phyloP scores from a whole-genome alignment of 2,329 filamentous ascomycete genomes.

The Aureobasidium pullulans region DNA sequence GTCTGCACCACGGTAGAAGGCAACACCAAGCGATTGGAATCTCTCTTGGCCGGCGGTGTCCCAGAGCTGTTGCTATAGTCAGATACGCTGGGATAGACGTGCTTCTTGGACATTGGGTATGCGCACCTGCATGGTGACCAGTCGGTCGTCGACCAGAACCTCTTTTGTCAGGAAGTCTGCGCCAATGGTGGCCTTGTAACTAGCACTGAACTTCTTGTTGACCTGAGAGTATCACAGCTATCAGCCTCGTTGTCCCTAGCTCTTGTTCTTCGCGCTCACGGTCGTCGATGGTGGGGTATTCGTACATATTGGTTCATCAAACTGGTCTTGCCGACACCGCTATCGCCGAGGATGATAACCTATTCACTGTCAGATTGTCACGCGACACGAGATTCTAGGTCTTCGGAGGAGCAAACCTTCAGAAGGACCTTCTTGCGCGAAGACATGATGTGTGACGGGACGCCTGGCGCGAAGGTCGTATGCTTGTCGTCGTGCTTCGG shows the following conservation, averaged over 20 bases:
- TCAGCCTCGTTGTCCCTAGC: slow-evolving; percentile 4
- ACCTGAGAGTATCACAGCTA: slow-evolving; percentile 51
- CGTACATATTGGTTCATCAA: slow-evolving; percentile 99
- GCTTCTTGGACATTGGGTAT: background rate
- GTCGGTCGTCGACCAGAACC: slow-evolving; percentile 90
- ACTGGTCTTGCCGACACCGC: slow-evolving; percentile 97
- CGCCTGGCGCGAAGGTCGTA: background rate
- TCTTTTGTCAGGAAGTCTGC: slow-evolving; percentile 98
- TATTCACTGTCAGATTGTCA: slow-evolving; percentile 33
- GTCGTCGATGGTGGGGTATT: slow-evolving; percentile 14
- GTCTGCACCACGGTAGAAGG: slow-evolving; percentile 95
- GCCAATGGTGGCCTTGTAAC: slow-evolving; percentile 98
- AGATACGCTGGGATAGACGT: background rate
- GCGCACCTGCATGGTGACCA: slow-evolving; percentile 93
- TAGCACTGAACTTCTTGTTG: slow-evolving; percentile 99
- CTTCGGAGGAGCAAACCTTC: slow-evolving; percentile 23
- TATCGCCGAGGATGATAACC: slow-evolving; percentile 99
- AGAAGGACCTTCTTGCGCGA: slow-evolving; percentile 33
- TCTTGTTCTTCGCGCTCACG: background rate
- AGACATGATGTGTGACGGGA: slow-evolving; percentile 23
- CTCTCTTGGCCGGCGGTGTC: slow-evolving; percentile 95
- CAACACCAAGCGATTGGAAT: slow-evolving; percentile 93
- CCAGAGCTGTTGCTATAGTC: slow-evolving; percentile 62
- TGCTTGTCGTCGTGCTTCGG: background rate
- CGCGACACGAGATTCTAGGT: background rate